phyloP scores from a whole-genome alignment of 169 alveolate species.

The Plasmodium gallinaceum region DNA sequence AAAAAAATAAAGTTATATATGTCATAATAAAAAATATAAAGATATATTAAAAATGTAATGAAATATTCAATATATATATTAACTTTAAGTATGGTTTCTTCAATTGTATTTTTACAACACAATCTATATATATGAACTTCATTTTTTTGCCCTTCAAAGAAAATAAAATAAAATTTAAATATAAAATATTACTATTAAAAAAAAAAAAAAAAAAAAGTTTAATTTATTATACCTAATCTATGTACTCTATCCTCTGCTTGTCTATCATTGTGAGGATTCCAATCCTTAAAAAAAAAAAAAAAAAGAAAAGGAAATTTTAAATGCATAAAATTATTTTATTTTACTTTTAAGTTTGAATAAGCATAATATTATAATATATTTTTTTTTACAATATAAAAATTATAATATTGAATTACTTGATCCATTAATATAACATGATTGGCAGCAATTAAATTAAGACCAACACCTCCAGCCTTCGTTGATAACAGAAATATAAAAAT shows the following conservation, averaged over 20 bases:
- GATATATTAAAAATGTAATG: not conserved
- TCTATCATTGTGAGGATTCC: constrained; percentile 95
- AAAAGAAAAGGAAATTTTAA: not conserved
- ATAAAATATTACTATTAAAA: not conserved
- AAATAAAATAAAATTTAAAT: not conserved
- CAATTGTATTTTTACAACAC: constrained; percentile 92
- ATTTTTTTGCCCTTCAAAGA: constrained; percentile 88
- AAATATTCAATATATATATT: not conserved
- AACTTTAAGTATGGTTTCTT: constrained; percentile 90
- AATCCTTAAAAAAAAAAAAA: constrained; percentile 83
- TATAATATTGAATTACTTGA: constrained; percentile 74
- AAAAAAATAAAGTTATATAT: not conserved
- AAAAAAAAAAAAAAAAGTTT: not conserved
- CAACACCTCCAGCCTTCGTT: constrained; percentile 99
- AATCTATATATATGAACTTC: constrained; percentile 93
- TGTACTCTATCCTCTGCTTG: constrained; percentile 97
- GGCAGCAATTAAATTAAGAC: constrained; percentile 98
- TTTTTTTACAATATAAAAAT: not conserved
- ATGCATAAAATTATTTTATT: not conserved
- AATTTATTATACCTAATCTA: constrained; percentile 86
- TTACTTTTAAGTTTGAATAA: not conserved
- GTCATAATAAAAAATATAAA: not conserved
- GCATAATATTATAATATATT: not conserved
- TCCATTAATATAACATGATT: constrained; percentile 97
- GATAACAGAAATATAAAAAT: constrained; percentile 94